Evolutionary conservation across 2,329 filamentous ascomycete genomes (phyloP).

Genomic region (Myriosclerotinia curreyana): DNA sequence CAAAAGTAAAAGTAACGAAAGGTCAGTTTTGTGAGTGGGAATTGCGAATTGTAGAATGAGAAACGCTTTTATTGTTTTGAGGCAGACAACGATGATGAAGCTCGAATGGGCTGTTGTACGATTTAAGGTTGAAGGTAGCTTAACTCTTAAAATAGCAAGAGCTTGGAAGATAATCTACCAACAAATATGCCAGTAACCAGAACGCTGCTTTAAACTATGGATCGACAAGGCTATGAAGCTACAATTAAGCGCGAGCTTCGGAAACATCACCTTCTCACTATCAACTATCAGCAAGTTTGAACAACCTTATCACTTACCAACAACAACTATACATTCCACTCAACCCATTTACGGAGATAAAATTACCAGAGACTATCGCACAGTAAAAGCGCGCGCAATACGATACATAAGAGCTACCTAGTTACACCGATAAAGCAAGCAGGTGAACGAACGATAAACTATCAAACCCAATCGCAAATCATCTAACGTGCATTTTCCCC

Average conservation of each 20-base stretch:
- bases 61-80: conserved; percentile 23
- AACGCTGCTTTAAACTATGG: not conserved
- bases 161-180: fast-evolving
- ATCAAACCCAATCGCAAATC: not conserved
- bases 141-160: not conserved
- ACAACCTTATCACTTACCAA: not conserved
- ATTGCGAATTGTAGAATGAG: conserved; percentile 10
- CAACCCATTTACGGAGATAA: not conserved
- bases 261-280: conserved; percentile 2
- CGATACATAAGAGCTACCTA: not conserved
- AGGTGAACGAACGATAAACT: not conserved
- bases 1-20: conserved; percentile 10
- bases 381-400: not conserved
- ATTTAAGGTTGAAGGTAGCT: conserved; percentile 23
- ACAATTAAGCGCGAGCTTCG: conserved; percentile 11
- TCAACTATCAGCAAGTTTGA: not conserved
- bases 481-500: not conserved
- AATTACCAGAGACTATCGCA: not conserved
- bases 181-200: too few species aligned
- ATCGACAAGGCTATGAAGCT: not conserved
- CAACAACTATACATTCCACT: not conserved
- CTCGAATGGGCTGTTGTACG: conserved; percentile 24
- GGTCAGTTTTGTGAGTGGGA: conserved; percentile 18
- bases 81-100: conserved; percentile 39
- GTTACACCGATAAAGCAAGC: not conserved